A percentile compares a stretch with the other conserved stretches of the same genome.
Evolutionary conservation across 164 flowering plant species (phyloP).

Genomic region (Piper betle): DNA sequence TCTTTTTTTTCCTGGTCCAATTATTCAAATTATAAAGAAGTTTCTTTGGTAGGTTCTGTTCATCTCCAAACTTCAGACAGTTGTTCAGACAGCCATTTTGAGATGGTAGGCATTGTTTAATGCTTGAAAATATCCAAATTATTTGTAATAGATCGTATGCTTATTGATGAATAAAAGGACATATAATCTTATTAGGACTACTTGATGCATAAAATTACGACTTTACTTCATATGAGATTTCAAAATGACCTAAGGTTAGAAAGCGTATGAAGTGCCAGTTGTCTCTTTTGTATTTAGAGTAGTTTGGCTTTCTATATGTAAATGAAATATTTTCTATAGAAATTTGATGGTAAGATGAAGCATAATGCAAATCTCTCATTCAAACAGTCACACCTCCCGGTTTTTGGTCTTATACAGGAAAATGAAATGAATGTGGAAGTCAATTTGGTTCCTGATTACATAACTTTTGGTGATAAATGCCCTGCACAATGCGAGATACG

Average conservation of each 20-base stretch:
- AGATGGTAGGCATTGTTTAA: conserved; percentile 1
- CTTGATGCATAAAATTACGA: not conserved
- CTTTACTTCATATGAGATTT: not conserved
- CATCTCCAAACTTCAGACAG: conserved; percentile 5
- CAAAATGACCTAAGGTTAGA: too few species aligned
- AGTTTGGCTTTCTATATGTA: not conserved
- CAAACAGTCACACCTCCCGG: too few species aligned
- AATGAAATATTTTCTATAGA: not conserved
- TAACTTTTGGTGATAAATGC: conserved; percentile 19
- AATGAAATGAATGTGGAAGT: conserved; percentile 22
- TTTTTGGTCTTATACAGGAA: not conserved
- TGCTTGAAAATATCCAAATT: not conserved
- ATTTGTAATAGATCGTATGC: not conserved
- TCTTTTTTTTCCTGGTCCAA: not conserved
- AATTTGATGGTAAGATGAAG: not conserved
- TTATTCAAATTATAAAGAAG: not conserved
- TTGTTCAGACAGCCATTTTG: conserved; percentile 2
- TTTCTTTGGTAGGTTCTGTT: conserved; percentile 3
- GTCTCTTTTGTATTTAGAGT: too few species aligned
- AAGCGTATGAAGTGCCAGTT: too few species aligned
- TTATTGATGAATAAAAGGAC: not conserved
- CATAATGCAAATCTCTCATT: not conserved
- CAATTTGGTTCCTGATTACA: conserved; percentile 36
- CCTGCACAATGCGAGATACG: conserved; percentile 18
- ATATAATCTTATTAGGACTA: not conserved